A percentile compares a stretch with the other conserved stretches of the same genome.
phyloP scores from a whole-genome alignment of 441 rosid species.

The Gossypium laxum region DNA sequence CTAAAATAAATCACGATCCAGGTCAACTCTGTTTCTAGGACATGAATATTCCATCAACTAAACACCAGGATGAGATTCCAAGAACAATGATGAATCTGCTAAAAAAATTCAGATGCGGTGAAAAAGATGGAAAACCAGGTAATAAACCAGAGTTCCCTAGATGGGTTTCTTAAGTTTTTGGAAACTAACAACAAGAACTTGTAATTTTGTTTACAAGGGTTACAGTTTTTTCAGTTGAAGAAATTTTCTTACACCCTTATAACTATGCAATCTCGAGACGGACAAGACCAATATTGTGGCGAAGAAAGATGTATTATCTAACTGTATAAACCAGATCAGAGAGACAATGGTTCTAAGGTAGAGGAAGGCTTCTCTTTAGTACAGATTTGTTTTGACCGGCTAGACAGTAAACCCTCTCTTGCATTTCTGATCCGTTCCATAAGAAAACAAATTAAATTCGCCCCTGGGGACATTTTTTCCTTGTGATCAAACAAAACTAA shows the following conservation, averaged over 20 bases:
- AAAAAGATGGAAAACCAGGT: background rate
- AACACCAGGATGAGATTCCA: background rate
- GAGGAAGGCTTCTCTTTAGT: background rate
- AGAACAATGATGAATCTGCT: background rate
- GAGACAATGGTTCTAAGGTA: background rate
- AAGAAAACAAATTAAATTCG: background rate
- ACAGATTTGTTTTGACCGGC: conserved; percentile 9
- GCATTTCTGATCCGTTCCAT: background rate
- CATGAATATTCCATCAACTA: conserved; percentile 5
- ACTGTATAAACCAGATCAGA: background rate
- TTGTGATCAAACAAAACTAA: background rate
- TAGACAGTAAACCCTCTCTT: background rate
- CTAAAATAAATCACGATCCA: background rate
- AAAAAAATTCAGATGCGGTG: background rate
- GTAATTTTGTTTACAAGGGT: background rate
- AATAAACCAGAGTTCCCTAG: conserved; percentile 11
- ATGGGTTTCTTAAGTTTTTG: conserved; percentile 1
- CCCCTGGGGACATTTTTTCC: background rate
- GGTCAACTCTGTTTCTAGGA: conserved; percentile 7
- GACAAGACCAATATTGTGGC: background rate
- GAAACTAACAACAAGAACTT: background rate
- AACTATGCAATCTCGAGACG: background rate
- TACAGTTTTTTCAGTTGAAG: background rate
- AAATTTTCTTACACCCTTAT: background rate
- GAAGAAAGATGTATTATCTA: background rate